Evolutionary conservation across 2,329 filamentous ascomycete genomes (phyloP).

Genomic region (Sporothrix dimorphospora): DNA sequence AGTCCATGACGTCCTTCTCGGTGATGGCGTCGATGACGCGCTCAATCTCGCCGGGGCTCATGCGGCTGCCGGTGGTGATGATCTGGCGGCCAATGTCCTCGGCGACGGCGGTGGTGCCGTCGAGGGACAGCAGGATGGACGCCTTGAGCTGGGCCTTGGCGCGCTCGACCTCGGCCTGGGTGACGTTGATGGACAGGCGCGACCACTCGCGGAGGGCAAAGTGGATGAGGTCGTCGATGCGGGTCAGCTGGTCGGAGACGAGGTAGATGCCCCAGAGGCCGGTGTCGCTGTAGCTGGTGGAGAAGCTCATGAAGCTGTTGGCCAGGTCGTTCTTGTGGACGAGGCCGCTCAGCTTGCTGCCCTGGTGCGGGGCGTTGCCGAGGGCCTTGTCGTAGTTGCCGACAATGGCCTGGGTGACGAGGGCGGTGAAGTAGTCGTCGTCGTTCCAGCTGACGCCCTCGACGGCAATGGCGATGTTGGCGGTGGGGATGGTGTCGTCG

Average conservation of each 20-base stretch:
- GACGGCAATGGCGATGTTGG: slow-evolving; percentile 97
- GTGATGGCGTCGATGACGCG: slow-evolving; percentile 84
- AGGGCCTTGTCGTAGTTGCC: slow-evolving; percentile 99
- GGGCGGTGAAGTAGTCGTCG: slow-evolving; percentile 96
- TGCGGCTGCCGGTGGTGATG: slow-evolving; percentile 91
- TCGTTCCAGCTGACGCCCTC: slow-evolving; percentile 99
- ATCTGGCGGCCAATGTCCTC: slow-evolving; percentile 99
- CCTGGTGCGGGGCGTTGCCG: slow-evolving; percentile 95
- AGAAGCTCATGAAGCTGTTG: slow-evolving; percentile 99
- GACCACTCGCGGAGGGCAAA: slow-evolving; percentile 99
- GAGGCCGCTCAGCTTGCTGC: slow-evolving; percentile 95
- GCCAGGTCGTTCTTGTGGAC: slow-evolving; percentile 93
- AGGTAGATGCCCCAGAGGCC: slow-evolving; percentile 99
- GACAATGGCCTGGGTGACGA: slow-evolving; percentile 97
- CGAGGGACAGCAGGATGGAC: slow-evolving; percentile 92
- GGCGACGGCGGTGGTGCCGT: slow-evolving; percentile 94
- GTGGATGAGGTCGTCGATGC: slow-evolving; percentile 93
- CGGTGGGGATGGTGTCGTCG: slow-evolving; percentile 93
- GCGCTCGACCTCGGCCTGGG: slow-evolving; percentile 89
- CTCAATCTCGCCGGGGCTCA: slow-evolving; percentile 93
- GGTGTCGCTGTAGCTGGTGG: slow-evolving; percentile 98
- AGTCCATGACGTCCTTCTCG: slow-evolving; percentile 96
- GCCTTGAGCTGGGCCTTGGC: slow-evolving; percentile 99
- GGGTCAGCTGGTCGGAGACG: slow-evolving; percentile 84
- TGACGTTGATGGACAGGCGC: slow-evolving; percentile 86